These are phyloP conservation scores for Fusarium nematophilum DNA, from an alignment of 2,329 filamentous ascomycete species.

Conservation along the genomic window DNA sequence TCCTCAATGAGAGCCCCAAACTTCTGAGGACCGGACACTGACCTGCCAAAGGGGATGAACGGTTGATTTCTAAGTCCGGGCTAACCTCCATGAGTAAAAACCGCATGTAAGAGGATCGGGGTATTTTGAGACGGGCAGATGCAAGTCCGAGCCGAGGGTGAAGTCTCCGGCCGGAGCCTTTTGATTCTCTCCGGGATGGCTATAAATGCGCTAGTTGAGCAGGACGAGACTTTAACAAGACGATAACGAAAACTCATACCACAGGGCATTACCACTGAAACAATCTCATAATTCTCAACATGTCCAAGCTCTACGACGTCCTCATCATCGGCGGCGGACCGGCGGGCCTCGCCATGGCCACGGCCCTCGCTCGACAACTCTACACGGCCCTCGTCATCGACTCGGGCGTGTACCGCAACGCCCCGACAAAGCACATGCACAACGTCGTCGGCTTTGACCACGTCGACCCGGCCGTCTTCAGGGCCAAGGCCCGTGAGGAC, in stretches of 20 bases:
- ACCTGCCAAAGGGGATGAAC: too few relatives aligned
- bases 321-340: conserved; percentile 66
- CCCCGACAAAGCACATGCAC: conserved; percentile 60
- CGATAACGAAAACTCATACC: too few relatives aligned
- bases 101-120: too few relatives aligned
- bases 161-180: conserved; percentile 44
- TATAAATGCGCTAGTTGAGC: conserved; percentile 24
- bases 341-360: conserved; percentile 60
- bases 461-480: conserved; percentile 48
- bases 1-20: too few relatives aligned
- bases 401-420: conserved; percentile 63
- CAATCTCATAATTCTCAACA: too few relatives aligned
- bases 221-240: too few relatives aligned
- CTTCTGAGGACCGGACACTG: too few relatives aligned
- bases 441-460: conserved; percentile 55
- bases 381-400: conserved; percentile 62
- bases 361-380: conserved; percentile 60
- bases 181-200: conserved; percentile 10
- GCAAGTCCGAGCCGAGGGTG: background rate
- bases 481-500: conserved; percentile 49
- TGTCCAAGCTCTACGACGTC: conserved; percentile 58
- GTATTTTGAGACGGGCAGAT: background rate
- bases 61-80: too few relatives aligned
- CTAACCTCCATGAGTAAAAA: too few relatives aligned
- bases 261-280: too few relatives aligned